Conservation (phyloP, 1,284 basidiomycete genomes). For the Pyrrhoderma noxium region DNA sequence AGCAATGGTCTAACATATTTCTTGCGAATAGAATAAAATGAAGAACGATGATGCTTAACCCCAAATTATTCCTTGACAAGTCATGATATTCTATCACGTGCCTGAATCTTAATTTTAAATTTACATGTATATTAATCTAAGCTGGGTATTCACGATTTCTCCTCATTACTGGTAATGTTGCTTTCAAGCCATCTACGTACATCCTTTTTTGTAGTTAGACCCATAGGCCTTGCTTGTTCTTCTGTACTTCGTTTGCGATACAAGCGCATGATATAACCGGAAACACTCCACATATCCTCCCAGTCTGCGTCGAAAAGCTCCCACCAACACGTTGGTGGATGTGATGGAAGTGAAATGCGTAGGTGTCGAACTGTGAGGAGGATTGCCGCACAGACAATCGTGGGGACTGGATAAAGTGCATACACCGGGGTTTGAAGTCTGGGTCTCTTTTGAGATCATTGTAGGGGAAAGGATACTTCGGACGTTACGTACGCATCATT, state of each 20-base stretch:
- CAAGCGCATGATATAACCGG: constrained; percentile 72
- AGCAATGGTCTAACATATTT: constrained; percentile 80
- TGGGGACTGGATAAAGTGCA: constrained; percentile 80
- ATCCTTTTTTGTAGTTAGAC: constrained; percentile 61
- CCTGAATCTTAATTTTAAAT: background rate
- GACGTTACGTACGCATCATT: constrained; percentile 74
- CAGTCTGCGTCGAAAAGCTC: constrained; percentile 80
- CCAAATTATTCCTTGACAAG: no score
- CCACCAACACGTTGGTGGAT: constrained; percentile 73
- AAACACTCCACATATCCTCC: constrained; percentile 79
- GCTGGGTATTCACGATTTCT: no score
- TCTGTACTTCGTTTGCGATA: constrained; percentile 43
- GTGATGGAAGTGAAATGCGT: constrained; percentile 64
- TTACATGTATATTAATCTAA: background rate
- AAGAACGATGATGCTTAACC: no score
- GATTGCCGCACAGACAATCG: constrained; percentile 83
- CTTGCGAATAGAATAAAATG: background rate
- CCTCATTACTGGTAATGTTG: constrained; percentile 16
- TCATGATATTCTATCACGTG: background rate
- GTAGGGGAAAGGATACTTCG: no score
- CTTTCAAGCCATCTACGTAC: constrained; percentile 71
- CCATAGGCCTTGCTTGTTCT: constrained; percentile 38
- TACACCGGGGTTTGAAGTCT: constrained; percentile 90
- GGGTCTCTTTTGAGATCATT: no score
- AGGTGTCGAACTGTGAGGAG: constrained; percentile 66